Conservation (phyloP, 345 rosid genomes). For the Corchorus capsularis region DNA sequence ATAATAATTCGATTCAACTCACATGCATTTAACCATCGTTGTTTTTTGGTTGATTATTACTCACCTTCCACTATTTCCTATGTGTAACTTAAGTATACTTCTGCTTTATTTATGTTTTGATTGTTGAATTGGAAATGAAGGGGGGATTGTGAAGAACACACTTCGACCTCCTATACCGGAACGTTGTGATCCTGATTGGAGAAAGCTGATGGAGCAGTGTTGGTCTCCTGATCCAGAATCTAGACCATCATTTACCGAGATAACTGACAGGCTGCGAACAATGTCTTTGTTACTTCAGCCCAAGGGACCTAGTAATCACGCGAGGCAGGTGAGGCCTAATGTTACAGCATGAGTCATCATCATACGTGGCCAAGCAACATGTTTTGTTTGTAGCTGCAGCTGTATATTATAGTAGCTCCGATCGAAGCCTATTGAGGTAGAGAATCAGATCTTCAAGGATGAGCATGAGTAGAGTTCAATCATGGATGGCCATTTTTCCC, state of each 20-base stretch:
- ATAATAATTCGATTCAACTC: too few relatives aligned
- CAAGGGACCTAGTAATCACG: conserved; percentile 32
- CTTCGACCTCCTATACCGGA: conserved; percentile 62
- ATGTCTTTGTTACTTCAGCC: conserved; percentile 43
- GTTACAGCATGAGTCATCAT: conserved; percentile 15
- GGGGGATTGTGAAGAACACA: conserved; percentile 64
- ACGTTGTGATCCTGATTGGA: conserved; percentile 58
- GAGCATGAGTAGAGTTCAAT: conserved; percentile 17
- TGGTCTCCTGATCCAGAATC: conserved; percentile 62
- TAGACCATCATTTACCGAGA: conserved; percentile 63
- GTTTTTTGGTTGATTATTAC: too few relatives aligned
- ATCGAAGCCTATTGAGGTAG: conserved; percentile 3
- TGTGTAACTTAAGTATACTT: neutral
- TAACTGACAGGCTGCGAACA: conserved; percentile 47
- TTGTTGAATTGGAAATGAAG: conserved; percentile 28
- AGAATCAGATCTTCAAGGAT: conserved; percentile 11
- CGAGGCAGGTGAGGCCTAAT: conserved; percentile 29
- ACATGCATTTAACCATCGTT: too few relatives aligned
- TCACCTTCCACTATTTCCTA: neutral
- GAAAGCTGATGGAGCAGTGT: conserved; percentile 62
- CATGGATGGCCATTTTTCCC: conserved; percentile 6
- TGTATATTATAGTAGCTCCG: neutral
- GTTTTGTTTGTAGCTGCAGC: conserved; percentile 10
- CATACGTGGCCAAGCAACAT: neutral
- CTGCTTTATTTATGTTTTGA: neutral